Evolutionary conservation across 2,329 filamentous ascomycete species (phyloP).

Genomic region (Fusarium protoensiforme): DNA sequence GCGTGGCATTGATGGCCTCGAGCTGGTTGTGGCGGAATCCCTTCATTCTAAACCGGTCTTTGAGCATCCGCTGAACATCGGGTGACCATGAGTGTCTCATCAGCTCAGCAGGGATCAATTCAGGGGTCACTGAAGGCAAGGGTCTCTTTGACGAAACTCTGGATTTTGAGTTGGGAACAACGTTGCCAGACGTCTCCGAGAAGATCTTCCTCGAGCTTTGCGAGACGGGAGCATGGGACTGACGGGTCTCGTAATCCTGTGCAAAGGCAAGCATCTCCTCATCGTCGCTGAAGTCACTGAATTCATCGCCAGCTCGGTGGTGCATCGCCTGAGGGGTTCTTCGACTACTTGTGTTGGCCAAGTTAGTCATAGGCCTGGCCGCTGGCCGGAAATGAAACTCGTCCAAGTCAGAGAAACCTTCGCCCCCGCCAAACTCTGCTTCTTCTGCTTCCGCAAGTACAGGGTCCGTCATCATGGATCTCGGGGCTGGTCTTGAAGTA

Average conservation of each 20-base stretch:
- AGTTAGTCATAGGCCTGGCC: conserved; percentile 10
- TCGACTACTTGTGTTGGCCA: conserved; percentile 13
- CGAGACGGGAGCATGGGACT: conserved; percentile 42
- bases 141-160: conserved; percentile 48
- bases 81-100: conserved; percentile 84
- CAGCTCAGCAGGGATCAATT: conserved; percentile 59
- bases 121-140: conserved; percentile 35
- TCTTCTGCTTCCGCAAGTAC: conserved; percentile 28
- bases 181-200: conserved; percentile 62
- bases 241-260: conserved; percentile 59
- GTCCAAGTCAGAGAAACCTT: conserved; percentile 46
- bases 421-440: conserved; percentile 40
- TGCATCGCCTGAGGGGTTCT: conserved; percentile 27
- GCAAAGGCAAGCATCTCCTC: conserved; percentile 64
- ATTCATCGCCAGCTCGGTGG: conserved; percentile 47
- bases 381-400: conserved; percentile 39
- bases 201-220: conserved; percentile 52
- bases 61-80: conserved; percentile 84
- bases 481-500: conserved; percentile 9
- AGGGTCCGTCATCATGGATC: background rate
- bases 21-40: conserved; percentile 93
- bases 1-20: conserved; percentile 93
- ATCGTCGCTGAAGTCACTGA: conserved; percentile 62
- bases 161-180: conserved; percentile 45
- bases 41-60: conserved; percentile 83